Conservation (phyloP, 108 stramenopile genomes). For the Skeletonema marinoi region DNA sequence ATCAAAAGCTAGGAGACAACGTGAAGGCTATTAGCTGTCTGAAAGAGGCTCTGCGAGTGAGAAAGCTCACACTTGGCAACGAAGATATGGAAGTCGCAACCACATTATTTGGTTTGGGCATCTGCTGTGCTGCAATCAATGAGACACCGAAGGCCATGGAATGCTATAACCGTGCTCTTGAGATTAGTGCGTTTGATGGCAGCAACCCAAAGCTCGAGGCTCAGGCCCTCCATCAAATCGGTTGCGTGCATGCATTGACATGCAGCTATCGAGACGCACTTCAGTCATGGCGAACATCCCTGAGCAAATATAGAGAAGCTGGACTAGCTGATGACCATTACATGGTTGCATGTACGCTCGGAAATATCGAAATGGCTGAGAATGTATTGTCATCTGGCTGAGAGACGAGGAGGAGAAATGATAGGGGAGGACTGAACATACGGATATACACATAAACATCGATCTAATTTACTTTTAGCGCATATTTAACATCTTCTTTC, state of each 20-base stretch:
- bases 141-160: conserved; percentile 49
- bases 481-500: neutral
- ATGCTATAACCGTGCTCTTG: conserved; percentile 44
- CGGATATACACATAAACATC: neutral
- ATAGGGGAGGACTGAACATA: neutral
- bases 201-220: conserved; percentile 49
- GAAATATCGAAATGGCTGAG: conserved; percentile 67
- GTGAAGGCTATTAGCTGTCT: conserved; percentile 52
- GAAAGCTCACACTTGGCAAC: conserved; percentile 34
- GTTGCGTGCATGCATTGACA: conserved; percentile 43
- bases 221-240: conserved; percentile 66
- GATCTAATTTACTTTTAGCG: neutral
- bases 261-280: conserved; percentile 49
- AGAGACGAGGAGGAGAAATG: neutral
- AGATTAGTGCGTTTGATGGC: conserved; percentile 32
- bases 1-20: conserved; percentile 46
- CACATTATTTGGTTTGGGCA: conserved; percentile 61
- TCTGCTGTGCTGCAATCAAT: conserved; percentile 39
- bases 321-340: conserved; percentile 59
- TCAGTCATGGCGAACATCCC: conserved; percentile 53
- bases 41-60: conserved; percentile 55
- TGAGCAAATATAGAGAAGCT: conserved; percentile 51
- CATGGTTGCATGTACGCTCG: conserved; percentile 57
- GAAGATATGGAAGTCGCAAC: conserved; percentile 50
- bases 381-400: conserved; percentile 16